These are phyloP conservation scores for Malassezia furfur DNA, from an alignment of 1,284 basidiomycete genomes.

Conservation along the genomic window DNA sequence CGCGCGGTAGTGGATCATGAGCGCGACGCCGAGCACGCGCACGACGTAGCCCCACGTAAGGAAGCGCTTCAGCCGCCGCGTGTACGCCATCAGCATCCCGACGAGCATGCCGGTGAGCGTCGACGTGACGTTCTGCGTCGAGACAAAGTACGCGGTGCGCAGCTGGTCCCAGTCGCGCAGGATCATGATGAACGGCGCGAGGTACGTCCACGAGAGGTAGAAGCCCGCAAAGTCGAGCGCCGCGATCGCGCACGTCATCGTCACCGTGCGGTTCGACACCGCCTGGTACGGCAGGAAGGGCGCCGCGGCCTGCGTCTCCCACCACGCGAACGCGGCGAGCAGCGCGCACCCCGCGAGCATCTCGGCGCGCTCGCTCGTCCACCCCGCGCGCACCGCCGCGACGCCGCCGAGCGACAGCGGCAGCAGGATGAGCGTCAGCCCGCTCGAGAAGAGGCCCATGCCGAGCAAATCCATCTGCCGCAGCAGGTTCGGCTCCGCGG, in stretches of 20 bases:
- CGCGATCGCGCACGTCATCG: constrained; percentile 45
- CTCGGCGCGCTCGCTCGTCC: constrained; percentile 14
- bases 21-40: constrained; percentile 58
- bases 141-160: constrained; percentile 41
- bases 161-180: constrained; percentile 44
- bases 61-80: constrained; percentile 58
- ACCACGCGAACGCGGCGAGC: constrained; percentile 50
- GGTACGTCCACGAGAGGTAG: constrained; percentile 48
- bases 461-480: constrained; percentile 60
- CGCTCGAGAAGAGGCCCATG: constrained; percentile 59
- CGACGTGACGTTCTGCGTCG: constrained; percentile 55
- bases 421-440: constrained; percentile 56
- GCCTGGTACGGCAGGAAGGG: constrained; percentile 51
- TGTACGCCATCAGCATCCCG: constrained; percentile 55
- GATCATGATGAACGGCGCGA: constrained; percentile 44
- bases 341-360: constrained; percentile 49
- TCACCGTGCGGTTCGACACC: constrained; percentile 44
- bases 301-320: constrained; percentile 49
- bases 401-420: constrained; percentile 57
- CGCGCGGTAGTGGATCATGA: constrained; percentile 55
- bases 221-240: constrained; percentile 49
- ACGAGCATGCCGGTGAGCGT: constrained; percentile 60
- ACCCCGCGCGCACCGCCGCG: neutral
- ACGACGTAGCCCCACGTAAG: constrained; percentile 61
- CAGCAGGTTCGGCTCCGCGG: constrained; percentile 16